Evolutionary conservation across 768 basidiomycete genomes (phyloP), one percentile per base, ranked within the genome.

Genomic region (Kwoniella shandongensis): DNA sequence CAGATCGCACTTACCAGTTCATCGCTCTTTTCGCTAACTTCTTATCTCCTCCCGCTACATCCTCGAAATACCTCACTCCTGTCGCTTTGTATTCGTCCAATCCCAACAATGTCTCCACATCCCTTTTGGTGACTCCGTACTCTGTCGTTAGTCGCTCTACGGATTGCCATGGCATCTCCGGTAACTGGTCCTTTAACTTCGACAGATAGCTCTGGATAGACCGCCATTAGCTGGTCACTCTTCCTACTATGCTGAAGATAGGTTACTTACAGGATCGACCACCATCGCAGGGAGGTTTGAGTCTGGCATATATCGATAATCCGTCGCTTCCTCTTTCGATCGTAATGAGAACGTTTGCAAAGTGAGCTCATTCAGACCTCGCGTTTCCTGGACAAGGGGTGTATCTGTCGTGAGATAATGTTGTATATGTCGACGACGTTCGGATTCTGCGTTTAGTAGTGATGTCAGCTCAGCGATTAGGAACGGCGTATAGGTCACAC

Each of bases 301-400:
- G 73, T 99, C 96, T 0, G 96, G 96, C 90, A 99, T 94, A 78
- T 97, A 98, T 7, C 79, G 83, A 74, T 98, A 99, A 74, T 99
- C 96, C 1, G 89, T 91, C 0, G 91, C 87, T 65, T 92, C 88
- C 67, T 96, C 96, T 77, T 99, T 98, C 44, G 84, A 85, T 39
- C 96, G 82, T 39, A 98, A 77, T 29, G 80, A 82, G 77, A 85
- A 92, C 0, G 96, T 98, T 72, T 88, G 83, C 29, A 86, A 86
- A 2, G 81, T 84, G 56, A 85, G 78, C 67, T 92, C 89, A 74
- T 97, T 85, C 67, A 92, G 91, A 1, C 91, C 89, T 22, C 91
- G 85, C 4, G 94, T 98, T 75, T 97, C 91, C 77, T 93, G 92
- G 7, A 79, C 69, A 0, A 98, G 83, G 0, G 76, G 54, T 78